phyloP scores from a whole-genome alignment of 768 basidiomycete genomes.

The Crassisporium funariophilum region DNA sequence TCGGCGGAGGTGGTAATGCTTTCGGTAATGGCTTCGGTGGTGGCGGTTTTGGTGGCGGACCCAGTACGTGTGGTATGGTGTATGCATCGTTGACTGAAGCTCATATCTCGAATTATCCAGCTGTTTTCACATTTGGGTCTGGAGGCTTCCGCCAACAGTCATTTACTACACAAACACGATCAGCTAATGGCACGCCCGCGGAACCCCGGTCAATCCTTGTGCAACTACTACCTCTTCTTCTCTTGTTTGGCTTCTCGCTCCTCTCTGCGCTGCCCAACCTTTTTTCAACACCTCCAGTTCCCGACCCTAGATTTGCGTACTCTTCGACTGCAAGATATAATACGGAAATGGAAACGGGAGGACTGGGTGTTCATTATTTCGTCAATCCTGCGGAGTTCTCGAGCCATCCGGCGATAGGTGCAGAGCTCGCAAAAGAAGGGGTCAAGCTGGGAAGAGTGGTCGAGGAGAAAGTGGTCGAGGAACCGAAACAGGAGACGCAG shows the following conservation, averaged over 20 bases:
- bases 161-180: constrained; percentile 20
- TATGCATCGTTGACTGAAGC: background rate
- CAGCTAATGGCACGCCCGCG: constrained; percentile 27
- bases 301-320: constrained; percentile 84
- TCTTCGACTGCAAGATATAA: constrained; percentile 59
- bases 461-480: constrained; percentile 26
- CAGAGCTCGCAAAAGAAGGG: constrained; percentile 61
- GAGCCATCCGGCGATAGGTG: constrained; percentile 73
- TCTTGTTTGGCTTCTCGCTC: constrained; percentile 84
- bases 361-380: constrained; percentile 77
- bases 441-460: constrained; percentile 37
- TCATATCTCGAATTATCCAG: constrained; percentile 13
- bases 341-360: constrained; percentile 69
- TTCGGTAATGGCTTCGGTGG: constrained; percentile 49
- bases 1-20: constrained; percentile 66
- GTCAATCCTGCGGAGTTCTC: constrained; percentile 79
- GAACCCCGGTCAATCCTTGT: constrained; percentile 65
- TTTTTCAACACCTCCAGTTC: constrained; percentile 63
- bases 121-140: constrained; percentile 83
- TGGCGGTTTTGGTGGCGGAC: constrained; percentile 56
- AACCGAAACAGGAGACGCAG: constrained; percentile 13
- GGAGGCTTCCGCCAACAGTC: constrained; percentile 73
- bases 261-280: constrained; percentile 78
- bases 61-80: constrained; percentile 37
- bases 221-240: constrained; percentile 82